Percentiles rank a stretch among this genome's conserved stretches.
Evolutionary conservation across 2,329 filamentous ascomycete species (phyloP).

Genomic region (Aspergillus oerlinghausenensis): DNA sequence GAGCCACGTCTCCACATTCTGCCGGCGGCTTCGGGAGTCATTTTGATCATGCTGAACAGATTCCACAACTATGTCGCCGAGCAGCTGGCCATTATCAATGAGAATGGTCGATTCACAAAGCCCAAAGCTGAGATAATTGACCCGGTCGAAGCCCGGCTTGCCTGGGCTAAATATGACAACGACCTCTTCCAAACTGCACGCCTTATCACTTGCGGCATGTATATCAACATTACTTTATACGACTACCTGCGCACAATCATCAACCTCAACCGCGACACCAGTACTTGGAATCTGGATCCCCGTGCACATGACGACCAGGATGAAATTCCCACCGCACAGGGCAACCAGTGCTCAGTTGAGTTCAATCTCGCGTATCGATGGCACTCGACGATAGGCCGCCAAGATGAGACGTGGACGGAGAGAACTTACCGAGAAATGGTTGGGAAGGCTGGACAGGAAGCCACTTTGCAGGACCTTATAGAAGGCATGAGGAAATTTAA

Average conservation of each 20-base stretch:
- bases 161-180: slow-evolving; percentile 67
- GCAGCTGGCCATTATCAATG: slow-evolving; percentile 80
- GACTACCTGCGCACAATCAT: slow-evolving; percentile 78
- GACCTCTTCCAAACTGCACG: slow-evolving; percentile 75
- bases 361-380: slow-evolving; percentile 87
- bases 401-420: slow-evolving; percentile 77
- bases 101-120: slow-evolving; percentile 69
- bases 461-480: slow-evolving; percentile 59
- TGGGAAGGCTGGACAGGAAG: slow-evolving; percentile 52
- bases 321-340: slow-evolving; percentile 58
- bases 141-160: slow-evolving; percentile 43
- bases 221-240: slow-evolving; percentile 72
- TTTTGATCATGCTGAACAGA: slow-evolving; percentile 66
- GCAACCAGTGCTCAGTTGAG: slow-evolving; percentile 80
- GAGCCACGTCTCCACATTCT: slow-evolving; percentile 66
- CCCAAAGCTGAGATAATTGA: slow-evolving; percentile 50
- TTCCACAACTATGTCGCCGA: slow-evolving; percentile 86
- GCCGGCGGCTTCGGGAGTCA: slow-evolving; percentile 65
- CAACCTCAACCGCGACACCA: slow-evolving; percentile 66
- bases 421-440: slow-evolving; percentile 62
- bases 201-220: slow-evolving; percentile 67
- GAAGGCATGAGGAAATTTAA: slow-evolving; percentile 61
- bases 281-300: slow-evolving; percentile 77
- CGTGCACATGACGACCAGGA: slow-evolving; percentile 58
- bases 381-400: slow-evolving; percentile 72